These are phyloP conservation scores for Coprinopsis sp. DNA, from an alignment of 768 basidiomycete genomes.

Conservation along the genomic window DNA sequence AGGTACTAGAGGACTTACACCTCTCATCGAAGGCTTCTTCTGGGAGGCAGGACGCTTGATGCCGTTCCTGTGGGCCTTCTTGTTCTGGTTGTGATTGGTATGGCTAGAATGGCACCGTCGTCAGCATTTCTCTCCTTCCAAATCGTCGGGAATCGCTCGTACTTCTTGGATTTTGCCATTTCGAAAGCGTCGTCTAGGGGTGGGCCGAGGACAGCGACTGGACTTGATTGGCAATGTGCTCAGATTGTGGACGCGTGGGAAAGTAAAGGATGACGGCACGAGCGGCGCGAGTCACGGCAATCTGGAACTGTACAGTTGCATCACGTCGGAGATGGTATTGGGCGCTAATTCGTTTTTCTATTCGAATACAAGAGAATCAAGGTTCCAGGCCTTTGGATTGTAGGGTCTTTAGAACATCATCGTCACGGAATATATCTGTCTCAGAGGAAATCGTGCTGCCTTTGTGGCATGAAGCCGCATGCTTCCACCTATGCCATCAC, in stretches of 20 bases:
- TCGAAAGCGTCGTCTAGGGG: slow-evolving; percentile 31
- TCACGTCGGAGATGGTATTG: too few species aligned
- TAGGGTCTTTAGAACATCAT: too few species aligned
- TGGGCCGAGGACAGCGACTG: slow-evolving; percentile 13
- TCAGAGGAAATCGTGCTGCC: slow-evolving; percentile 27
- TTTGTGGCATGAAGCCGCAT: slow-evolving; percentile 73
- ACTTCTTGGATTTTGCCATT: slow-evolving; percentile 99
- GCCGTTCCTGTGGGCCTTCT: slow-evolving; percentile 97
- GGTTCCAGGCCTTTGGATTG: too few species aligned
- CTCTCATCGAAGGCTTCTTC: slow-evolving; percentile 78
- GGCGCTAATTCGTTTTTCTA: too few species aligned
- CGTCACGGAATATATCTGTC: slow-evolving; percentile 2
- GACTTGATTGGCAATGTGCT: slow-evolving; percentile 12
- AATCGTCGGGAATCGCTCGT: slow-evolving; percentile 19
- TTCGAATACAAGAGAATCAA: too few species aligned
- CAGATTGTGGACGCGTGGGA: slow-evolving; percentile 17
- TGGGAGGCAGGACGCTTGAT: slow-evolving; percentile 79
- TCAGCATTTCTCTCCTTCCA: slow-evolving; percentile 9
- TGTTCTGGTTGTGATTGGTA: slow-evolving; percentile 94
- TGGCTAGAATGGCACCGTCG: slow-evolving; percentile 52
- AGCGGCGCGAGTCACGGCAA: too few species aligned
- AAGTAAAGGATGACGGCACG: too few species aligned
- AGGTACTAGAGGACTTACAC: slow-evolving; percentile 59
- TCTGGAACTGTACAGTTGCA: too few species aligned
- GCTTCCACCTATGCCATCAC: slow-evolving; percentile 61